phyloP scores from a whole-genome alignment of 2,329 filamentous ascomycete genomes.

The Thyridium curvatum region DNA sequence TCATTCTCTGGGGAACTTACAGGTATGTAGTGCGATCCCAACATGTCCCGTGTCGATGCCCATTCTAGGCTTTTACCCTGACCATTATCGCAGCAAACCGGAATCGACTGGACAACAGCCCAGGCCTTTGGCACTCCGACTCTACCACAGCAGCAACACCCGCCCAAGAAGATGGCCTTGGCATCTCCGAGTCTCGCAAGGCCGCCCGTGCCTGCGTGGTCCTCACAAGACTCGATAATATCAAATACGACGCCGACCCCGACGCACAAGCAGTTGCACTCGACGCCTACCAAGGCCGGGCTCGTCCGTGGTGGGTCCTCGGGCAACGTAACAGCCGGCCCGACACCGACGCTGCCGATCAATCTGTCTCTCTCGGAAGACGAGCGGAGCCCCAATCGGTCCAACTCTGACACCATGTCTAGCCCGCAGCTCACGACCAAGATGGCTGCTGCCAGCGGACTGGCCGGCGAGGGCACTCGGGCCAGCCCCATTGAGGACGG shows the following conservation, averaged over 20 bases:
- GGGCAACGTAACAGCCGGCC: slow-evolving; percentile 11
- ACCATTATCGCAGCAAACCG: slow-evolving; percentile 17
- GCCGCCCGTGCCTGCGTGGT: slow-evolving; percentile 49
- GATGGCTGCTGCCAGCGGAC: slow-evolving; percentile 17
- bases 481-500: slow-evolving; percentile 64
- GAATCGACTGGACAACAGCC: slow-evolving; percentile 39
- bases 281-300: slow-evolving; percentile 11
- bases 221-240: slow-evolving; percentile 24
- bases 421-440: slow-evolving; percentile 39
- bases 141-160: slow-evolving; percentile 33
- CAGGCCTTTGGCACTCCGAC: slow-evolving; percentile 22
- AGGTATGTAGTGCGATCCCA: slow-evolving; percentile 17
- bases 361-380: slow-evolving; percentile 55
- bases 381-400: slow-evolving; percentile 48
- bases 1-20: slow-evolving; percentile 24
- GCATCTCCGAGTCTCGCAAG: slow-evolving; percentile 40
- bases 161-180: slow-evolving; percentile 45
- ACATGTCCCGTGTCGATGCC: too few relatives aligned
- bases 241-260: slow-evolving; percentile 3
- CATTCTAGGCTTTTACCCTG: not conserved
- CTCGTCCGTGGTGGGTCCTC: slow-evolving; percentile 1
- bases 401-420: slow-evolving; percentile 32
- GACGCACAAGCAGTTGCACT: slow-evolving; percentile 4
- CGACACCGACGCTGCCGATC: slow-evolving; percentile 27
- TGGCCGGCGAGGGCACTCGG: slow-evolving; percentile 28